Percentiles rank a stretch among this genome's conserved stretches.
Conservation (phyloP, 176 grass and related monocot genomes). For the Oryza officinalis region DNA sequence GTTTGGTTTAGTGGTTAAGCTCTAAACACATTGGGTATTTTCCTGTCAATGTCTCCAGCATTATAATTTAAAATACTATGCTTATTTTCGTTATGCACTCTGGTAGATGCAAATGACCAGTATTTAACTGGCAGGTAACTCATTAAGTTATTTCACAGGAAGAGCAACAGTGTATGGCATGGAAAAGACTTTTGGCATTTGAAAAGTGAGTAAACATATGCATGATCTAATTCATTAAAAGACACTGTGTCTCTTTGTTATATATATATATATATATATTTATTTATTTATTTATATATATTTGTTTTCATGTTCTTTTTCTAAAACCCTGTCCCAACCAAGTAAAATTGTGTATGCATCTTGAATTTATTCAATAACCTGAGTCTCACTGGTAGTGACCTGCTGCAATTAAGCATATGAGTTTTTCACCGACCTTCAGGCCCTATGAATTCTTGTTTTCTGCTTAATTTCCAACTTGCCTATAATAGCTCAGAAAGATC, state of each 20-base stretch:
- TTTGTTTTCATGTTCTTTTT: constrained; percentile 19
- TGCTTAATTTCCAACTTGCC: not conserved
- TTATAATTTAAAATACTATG: constrained; percentile 13
- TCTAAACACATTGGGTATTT: constrained; percentile 10
- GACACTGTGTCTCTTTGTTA: not conserved
- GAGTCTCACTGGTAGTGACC: not conserved
- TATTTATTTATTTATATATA: no score
- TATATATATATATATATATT: not conserved
- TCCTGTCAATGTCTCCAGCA: constrained; percentile 12
- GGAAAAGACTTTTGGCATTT: constrained; percentile 91
- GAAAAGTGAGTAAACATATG: constrained; percentile 73
- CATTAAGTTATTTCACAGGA: constrained; percentile 62
- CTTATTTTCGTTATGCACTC: constrained; percentile 25
- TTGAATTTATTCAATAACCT: not conserved
- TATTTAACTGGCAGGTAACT: constrained; percentile 35
- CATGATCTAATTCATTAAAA: constrained; percentile 7
- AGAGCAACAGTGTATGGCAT: constrained; percentile 85
- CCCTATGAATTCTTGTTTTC: not conserved
- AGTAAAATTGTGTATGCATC: not conserved
- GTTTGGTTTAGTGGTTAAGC: constrained; percentile 33
- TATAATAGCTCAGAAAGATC: not conserved
- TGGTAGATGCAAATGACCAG: constrained; percentile 39
- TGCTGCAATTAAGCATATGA: not conserved
- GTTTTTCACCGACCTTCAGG: no score
- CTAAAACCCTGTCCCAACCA: not conserved